Base-by-base conservation (phyloP, 345 rosid species). In the Lenwebbia sp. region DNA sequence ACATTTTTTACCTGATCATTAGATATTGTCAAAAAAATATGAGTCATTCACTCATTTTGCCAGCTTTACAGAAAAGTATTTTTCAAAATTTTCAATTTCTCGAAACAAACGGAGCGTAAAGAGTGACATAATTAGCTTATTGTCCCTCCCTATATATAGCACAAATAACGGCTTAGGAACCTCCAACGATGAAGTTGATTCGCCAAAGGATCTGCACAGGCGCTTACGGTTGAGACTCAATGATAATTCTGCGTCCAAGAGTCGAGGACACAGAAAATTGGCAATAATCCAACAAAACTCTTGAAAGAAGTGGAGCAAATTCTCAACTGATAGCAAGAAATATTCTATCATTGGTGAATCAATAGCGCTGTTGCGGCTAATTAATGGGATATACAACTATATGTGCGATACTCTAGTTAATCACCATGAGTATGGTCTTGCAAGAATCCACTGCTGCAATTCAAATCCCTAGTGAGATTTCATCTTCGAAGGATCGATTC, bases 401-500 rank as follows among this genome's bases (percentile, higher is more conserved):
- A 65, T 33, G 78, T 23, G 78, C 44, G 12, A 40, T 65, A 17
- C 78, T 33, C 10, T 22, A 65, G 44, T 21, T 19, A 65, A 65
- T 33, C 44, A 33, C 78, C 51, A 51, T 82, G 41, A 23, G 37
- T 30, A 41, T 82, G 84, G 58, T 26, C 53, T 84, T 86, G 70
- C 70, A 86, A 86, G 9, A 82, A 75, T 44, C 65, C 33, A 4
- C 41, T 49, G 87, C 47, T 62, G 41, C 41, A 26, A 82, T 22
- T 82, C 25, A 1, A 21, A 37, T 23, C 78, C 86, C 90, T 91
- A 91, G 83, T 58, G 87, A 57, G 89, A 86, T 25, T 90, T 90
- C 83, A 90, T 86, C 85, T 90, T 90, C 65, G 92, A 75, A 55
- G 90, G 82, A 56, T 85, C 87, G 57, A 83, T 60, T 54, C 85